Evolutionary conservation across 192 early-diverging fungal genomes (phyloP).

Genomic region (Haplosporangium gracile): DNA sequence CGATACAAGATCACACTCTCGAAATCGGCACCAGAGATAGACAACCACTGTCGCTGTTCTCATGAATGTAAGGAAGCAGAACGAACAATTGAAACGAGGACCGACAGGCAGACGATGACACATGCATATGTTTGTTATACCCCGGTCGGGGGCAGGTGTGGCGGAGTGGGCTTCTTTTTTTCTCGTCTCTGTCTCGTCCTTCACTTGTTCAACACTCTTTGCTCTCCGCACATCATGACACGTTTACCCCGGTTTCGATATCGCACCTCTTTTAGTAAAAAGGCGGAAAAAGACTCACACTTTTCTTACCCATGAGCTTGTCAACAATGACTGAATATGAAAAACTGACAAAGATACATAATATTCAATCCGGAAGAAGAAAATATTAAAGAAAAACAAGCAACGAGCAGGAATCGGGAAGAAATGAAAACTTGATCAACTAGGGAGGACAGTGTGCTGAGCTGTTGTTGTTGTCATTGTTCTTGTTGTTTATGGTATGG

Average conservation of each 20-base stretch:
- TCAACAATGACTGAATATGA: neutral
- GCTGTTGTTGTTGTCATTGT: neutral
- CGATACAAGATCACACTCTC: neutral
- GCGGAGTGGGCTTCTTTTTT: neutral
- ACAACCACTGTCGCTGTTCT: too few relatives aligned
- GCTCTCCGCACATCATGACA: neutral
- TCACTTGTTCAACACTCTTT: neutral
- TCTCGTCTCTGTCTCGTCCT: neutral
- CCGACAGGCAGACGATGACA: neutral
- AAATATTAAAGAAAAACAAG: neutral
- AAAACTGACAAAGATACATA: neutral
- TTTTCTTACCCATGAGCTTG: neutral
- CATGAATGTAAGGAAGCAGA: too few relatives aligned
- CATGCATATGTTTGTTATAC: neutral
- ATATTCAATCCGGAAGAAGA: neutral
- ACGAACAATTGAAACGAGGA: too few relatives aligned
- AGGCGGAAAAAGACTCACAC: neutral
- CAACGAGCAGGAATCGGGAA: neutral
- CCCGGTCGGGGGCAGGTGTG: neutral
- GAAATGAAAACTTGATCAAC: neutral
- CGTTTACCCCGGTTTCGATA: neutral
- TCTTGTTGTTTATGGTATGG: neutral
- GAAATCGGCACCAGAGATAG: too few relatives aligned
- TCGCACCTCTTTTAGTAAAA: neutral
- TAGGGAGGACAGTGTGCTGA: neutral